Percentiles rank a stretch among this genome's conserved stretches.
Conservation (phyloP, 768 basidiomycete species). For the Suillus sp. region DNA sequence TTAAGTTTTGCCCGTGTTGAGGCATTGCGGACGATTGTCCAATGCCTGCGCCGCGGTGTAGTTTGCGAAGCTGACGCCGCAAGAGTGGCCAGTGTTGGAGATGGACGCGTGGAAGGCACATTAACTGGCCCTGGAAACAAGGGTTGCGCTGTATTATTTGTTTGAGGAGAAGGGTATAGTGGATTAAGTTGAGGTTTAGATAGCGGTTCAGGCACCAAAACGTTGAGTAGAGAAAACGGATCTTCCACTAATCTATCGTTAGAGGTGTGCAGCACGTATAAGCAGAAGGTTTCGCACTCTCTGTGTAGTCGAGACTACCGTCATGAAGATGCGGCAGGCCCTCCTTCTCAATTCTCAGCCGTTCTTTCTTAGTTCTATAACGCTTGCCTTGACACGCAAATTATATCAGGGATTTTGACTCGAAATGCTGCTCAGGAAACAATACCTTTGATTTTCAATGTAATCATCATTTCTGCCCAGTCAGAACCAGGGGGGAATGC, state of each 20-base stretch:
- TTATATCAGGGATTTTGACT: conserved; percentile 5
- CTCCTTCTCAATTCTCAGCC: conserved; percentile 73
- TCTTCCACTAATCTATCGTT: conserved; percentile 63
- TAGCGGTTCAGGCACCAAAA: conserved; percentile 59
- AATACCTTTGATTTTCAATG: conserved; percentile 73
- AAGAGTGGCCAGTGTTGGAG: conserved; percentile 20
- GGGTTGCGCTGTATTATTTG: conserved; percentile 26
- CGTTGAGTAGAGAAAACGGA: conserved; percentile 68
- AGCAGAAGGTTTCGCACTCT: conserved; percentile 48
- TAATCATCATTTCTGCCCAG: conserved; percentile 72
- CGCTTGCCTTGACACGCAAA: conserved; percentile 55
- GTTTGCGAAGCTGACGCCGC: conserved; percentile 14
- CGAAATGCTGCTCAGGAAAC: background rate
- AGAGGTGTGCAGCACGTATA: conserved; percentile 9
- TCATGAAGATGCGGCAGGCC: conserved; percentile 72
- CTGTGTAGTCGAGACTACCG: conserved; percentile 76
- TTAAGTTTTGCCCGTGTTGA: conserved; percentile 49
- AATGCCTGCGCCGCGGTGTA: conserved; percentile 51
- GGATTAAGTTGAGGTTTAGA: conserved; percentile 59
- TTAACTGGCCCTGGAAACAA: conserved; percentile 32
- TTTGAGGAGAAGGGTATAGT: conserved; percentile 48
- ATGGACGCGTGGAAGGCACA: conserved; percentile 24
- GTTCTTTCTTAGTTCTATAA: conserved; percentile 81
- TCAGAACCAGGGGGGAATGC: conserved; percentile 71
- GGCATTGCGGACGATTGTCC: conserved; percentile 58